Evolutionary conservation across 2,329 filamentous ascomycete species (phyloP), one percentile per base, ranked within the genome.

Genomic region (Dryadomyces quercivorus): DNA sequence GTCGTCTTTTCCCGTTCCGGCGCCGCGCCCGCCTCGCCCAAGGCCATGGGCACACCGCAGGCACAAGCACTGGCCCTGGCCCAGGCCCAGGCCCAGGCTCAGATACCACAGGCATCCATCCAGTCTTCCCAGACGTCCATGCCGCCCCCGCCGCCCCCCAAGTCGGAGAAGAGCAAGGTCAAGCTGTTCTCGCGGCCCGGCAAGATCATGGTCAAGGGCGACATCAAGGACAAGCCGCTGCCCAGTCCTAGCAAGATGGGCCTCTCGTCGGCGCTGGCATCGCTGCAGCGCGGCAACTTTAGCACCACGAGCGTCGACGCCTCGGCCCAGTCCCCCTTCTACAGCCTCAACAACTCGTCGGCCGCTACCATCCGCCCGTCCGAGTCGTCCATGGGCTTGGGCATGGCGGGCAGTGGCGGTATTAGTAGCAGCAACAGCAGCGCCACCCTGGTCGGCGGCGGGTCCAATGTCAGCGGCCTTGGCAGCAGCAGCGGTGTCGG

Each of bases 131-230:
- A 67, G 38, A 16, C 10, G 36, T 12, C 15, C 10, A 40, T 68
- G 21, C 64, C 65, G 9, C 65, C 63, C 16, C 74, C 69, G 34
- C 67, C 66, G 12, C 69, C 71, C 47, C 69, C 74, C 2, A 79
- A 80, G 61, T 73, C 78, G 31, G 84, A 88, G 62, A 87, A 88
- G 67, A 82, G 82, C 58, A 90, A 89, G 69, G 85, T 88, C 66
- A 92, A 92, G 71, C 74, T 92, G 31, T 91, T 91, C 65, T 88
- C 84, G 7, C 79, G 87, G 51, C 86, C 86, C 0, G 85, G 85
- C 63, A 89, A 85, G 69, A 86, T 89, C 61, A 78, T 80, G 51
- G 81, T 82, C 55, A 88, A 86, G 65, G 77, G 81, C 40, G 84
- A 88, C 10, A 60, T 74, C 7, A 84, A 81, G 62, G 75, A 84